Evolutionary conservation across 805 yeast genomes (phyloP), one percentile per base, ranked within the genome.

Genomic region (Starmerella roubikii): DNA sequence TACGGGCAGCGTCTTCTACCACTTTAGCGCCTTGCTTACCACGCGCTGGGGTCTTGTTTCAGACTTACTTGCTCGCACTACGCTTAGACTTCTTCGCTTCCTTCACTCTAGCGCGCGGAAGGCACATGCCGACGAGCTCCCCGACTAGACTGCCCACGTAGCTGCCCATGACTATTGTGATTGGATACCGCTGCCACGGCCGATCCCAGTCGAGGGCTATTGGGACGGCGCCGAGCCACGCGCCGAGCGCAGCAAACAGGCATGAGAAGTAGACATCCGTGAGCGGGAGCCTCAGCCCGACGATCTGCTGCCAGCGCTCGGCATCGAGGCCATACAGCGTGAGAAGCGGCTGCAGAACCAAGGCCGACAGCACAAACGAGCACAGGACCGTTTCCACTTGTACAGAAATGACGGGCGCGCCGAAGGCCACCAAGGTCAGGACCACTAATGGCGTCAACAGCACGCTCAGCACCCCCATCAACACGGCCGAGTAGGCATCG

Each of bases 171-270:
- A 88, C 64, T 31, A 88, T 67, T 0, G 97, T 88, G 38, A 84
- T 72, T 6, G 98, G 98, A 93, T 95, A 88, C 38, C 67, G 69
- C 59, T 88, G 98, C 98, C 98, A 88, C 20, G 79, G 82, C 51
- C 97, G 69, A 56, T 88, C 98, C 98, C 98, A 88, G 58, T 88
- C 98, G 42, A 91, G 66, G 0, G 97, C 96, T 42, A 91, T 85
- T 1, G 94, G 97, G 27, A 82, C 58, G 3, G 88, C 94, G 13
- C 97, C 96, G 1, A 84, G 48, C 97, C 97, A 88, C 6, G 86
- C 74, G 1, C 95, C 94, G 10, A 78, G 29, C 29, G 66, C 46
- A 1, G 66, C 58, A 4, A 71, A 72, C 10, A 67, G 37, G 4
- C 67, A 52, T 3, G 62, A 62, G 13, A 20, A n/a, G 39, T 63